Base-by-base conservation (phyloP, 495 filamentous ascomycete species). In the Daldinia loculata region DNA sequence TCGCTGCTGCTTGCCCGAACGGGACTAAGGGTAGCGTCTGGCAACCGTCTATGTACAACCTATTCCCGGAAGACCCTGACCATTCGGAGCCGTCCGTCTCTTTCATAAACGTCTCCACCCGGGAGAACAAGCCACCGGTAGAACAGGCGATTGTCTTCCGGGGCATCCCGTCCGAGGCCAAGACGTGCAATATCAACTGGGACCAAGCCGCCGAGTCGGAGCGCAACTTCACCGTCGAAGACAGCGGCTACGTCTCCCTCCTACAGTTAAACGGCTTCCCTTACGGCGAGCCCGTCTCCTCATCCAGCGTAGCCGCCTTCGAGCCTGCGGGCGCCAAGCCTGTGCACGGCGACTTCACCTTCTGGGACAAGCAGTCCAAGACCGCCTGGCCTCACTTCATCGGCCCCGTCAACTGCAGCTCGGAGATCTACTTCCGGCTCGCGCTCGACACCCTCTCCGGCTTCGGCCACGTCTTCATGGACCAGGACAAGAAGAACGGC, bases 1-100 rank as follows among this genome's bases (percentile, higher is more conserved):
- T 27, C 19, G 15, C 27, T 50, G 24, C n/a, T 14, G 59, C 39
- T 41, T 69, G 66, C 66, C 2, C 52, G 3, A 6, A 56, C 58
- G 92, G 87, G 61, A 85, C 81, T 68, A 88, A 86, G 60, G 88
- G 81, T 29, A 83, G 71, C 5, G 80, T 82, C 14, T 85, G 85
- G 29, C 78, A 82, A 59, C 86, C 85, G 61, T 87, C 85, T 4
- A 85, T 81, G 61, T 76, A 75, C 56, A 77, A 73, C 53, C 73
- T 70, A 4, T 91, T 87, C 61, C 90, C 86, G 3, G 82, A 83
- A 36, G 76, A 81, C 27, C 84, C 84, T 19, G 82, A 78, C 4
- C 82, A 77, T 4, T 83, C 74, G n/a, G 81, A 75, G n/a, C 59
- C 67, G 39, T 65, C 66, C 61, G 74, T 77, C 17, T 56, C 76